phyloP scores from a whole-genome alignment of 2,329 filamentous ascomycete genomes.

The Phialemoniopsis sp. region DNA sequence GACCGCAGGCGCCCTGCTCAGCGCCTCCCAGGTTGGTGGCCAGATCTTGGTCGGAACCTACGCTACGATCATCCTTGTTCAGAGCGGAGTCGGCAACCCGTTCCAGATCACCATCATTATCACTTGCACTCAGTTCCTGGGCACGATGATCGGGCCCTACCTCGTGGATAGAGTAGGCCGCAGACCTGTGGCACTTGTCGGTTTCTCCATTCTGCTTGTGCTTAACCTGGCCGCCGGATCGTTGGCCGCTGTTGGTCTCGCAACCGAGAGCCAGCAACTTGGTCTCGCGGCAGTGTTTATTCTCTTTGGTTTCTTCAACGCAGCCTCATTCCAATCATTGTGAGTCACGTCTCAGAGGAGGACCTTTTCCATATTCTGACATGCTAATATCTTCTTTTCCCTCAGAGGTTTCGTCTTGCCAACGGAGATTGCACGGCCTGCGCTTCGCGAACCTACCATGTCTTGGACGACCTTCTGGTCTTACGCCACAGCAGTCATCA shows the following conservation, averaged over 20 bases:
- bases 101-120: constrained; percentile 28
- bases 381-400: background rate
- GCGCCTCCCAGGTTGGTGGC: constrained; percentile 27
- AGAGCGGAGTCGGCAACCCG: constrained; percentile 22
- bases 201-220: constrained; percentile 24
- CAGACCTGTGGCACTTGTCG: constrained; percentile 25
- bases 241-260: constrained; percentile 20
- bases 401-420: constrained; percentile 14
- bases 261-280: constrained; percentile 15
- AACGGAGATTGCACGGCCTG: constrained; percentile 27
- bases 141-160: constrained; percentile 26
- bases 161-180: constrained; percentile 26
- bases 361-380: too few relatives aligned
- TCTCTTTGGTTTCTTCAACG: constrained; percentile 30
- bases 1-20: constrained; percentile 26
- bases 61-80: constrained; percentile 27
- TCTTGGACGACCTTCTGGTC: constrained; percentile 27
- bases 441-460: constrained; percentile 29
- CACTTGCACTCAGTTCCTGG: constrained; percentile 26
- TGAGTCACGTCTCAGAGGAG: too few relatives aligned
- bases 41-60: constrained; percentile 30
- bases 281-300: constrained; percentile 25
- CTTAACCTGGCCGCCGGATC: constrained; percentile 25
- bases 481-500: constrained; percentile 28
- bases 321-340: constrained; percentile 27